Percentiles rank a stretch among this genome's conserved stretches.
phyloP scores from a whole-genome alignment of 1,284 basidiomycete genomes.

The Leccinum holopus region DNA sequence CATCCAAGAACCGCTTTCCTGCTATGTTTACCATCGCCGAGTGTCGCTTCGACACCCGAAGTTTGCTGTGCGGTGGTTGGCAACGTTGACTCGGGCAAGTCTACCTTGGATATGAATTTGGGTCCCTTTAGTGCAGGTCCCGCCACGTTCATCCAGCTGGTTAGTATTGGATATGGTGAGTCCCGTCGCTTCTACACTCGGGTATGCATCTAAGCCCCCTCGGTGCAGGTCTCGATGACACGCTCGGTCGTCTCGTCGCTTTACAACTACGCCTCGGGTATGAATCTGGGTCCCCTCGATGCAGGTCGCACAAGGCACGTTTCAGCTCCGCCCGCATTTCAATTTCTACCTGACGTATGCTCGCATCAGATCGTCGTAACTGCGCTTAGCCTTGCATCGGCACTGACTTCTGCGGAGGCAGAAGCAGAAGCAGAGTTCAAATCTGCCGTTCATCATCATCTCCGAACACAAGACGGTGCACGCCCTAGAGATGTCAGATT shows the following conservation, averaged over 20 bases:
- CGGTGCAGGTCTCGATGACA: too few relatives aligned
- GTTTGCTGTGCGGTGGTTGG: slow-evolving; percentile 95
- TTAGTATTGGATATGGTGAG: too few relatives aligned
- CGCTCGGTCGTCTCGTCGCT: too few relatives aligned
- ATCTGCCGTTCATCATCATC: slow-evolving; percentile 49
- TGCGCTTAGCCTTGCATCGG: slow-evolving; percentile 47
- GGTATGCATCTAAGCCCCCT: too few relatives aligned
- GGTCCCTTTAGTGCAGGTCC: too few relatives aligned
- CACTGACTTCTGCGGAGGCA: slow-evolving; percentile 44
- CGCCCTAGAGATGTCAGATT: slow-evolving; percentile 57
- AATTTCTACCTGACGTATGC: slow-evolving; percentile 15
- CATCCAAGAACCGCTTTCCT: slow-evolving; percentile 60
- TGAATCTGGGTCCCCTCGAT: too few relatives aligned
- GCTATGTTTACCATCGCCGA: slow-evolving; percentile 69
- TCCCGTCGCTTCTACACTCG: too few relatives aligned
- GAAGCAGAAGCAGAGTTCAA: slow-evolving; percentile 52
- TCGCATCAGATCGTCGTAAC: slow-evolving; percentile 55
- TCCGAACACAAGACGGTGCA: slow-evolving; percentile 61
- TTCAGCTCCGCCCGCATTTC: neutral
- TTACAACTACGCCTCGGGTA: too few relatives aligned
- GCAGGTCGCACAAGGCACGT: slow-evolving; percentile 52
- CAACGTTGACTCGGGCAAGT: slow-evolving; percentile 94
- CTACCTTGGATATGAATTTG: slow-evolving; percentile 45
- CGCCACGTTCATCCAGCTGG: too few relatives aligned
- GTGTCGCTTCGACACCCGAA: slow-evolving; percentile 75